Evolutionary conservation across 805 yeast genomes (phyloP).

Genomic region (Vanderwaltozyma polyspora): DNA sequence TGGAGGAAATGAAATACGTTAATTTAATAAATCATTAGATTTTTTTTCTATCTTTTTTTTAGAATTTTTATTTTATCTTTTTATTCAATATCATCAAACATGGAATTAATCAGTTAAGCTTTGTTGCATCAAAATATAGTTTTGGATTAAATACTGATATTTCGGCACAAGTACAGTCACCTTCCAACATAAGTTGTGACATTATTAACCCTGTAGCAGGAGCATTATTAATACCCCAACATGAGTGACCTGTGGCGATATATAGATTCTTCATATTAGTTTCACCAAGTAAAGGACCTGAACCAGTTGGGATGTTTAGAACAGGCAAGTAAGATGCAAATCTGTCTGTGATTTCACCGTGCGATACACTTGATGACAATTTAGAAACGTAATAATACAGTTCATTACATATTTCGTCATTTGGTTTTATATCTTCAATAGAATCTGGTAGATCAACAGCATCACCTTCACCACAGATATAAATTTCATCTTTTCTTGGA

Average conservation of each 20-base stretch:
- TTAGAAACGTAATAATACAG: conserved; percentile 72
- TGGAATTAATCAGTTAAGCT: too few relatives aligned
- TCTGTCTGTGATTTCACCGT: conserved; percentile 67
- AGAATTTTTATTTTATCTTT: too few relatives aligned
- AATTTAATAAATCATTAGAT: too few relatives aligned
- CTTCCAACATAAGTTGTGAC: conserved; percentile 80
- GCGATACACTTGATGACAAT: conserved; percentile 54
- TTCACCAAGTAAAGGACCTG: conserved; percentile 91
- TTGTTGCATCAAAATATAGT: conserved; percentile 65
- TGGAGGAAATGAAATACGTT: too few relatives aligned
- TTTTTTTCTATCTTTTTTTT: too few relatives aligned
- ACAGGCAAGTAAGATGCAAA: conserved; percentile 97
- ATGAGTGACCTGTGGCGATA: conserved; percentile 87
- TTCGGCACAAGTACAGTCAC: conserved; percentile 69
- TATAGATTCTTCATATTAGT: conserved; percentile 73
- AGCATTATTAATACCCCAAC: conserved; percentile 98
- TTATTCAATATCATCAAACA: too few relatives aligned
- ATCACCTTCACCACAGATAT: conserved; percentile 96
- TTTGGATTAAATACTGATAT: conserved; percentile 77
- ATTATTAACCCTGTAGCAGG: conserved; percentile 93
- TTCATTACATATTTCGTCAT: conserved; percentile 78
- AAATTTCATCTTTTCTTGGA: conserved; percentile 91
- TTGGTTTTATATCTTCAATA: conserved; percentile 85
- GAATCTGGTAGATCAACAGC: conserved; percentile 89
- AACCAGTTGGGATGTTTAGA: conserved; percentile 78